Percentiles rank a stretch among this genome's conserved stretches.
These are phyloP conservation scores for Pichia sporocuriosa DNA, from an alignment of 805 yeast genomes.

Conservation along the genomic window DNA sequence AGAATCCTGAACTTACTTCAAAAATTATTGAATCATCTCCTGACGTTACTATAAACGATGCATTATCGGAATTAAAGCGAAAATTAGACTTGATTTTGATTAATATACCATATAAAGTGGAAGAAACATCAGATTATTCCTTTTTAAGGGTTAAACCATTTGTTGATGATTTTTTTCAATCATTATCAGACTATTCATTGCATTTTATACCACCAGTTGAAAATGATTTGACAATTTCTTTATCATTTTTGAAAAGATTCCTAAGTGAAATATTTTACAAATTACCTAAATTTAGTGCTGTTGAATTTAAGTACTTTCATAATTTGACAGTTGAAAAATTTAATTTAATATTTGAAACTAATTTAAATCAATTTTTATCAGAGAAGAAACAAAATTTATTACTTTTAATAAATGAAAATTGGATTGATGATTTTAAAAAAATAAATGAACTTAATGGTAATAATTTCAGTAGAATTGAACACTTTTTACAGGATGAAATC, in stretches of 20 bases:
- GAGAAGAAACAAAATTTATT: slow-evolving; percentile 30
- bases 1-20: slow-evolving; percentile 54
- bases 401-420: slow-evolving; percentile 27
- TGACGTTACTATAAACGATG: slow-evolving; percentile 45
- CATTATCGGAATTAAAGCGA: slow-evolving; percentile 41
- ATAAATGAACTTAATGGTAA: slow-evolving; percentile 28
- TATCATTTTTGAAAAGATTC: slow-evolving; percentile 53
- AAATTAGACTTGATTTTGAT: slow-evolving; percentile 40
- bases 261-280: slow-evolving; percentile 54
- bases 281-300: slow-evolving; percentile 59
- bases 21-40: slow-evolving; percentile 51
- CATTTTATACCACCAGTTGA: slow-evolving; percentile 70
- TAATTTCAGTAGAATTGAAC: slow-evolving; percentile 22
- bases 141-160: slow-evolving; percentile 64
- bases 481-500: slow-evolving; percentile 23
- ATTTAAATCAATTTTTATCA: slow-evolving; percentile 22
- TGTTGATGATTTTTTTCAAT: slow-evolving; percentile 61
- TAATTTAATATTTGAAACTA: slow-evolving; percentile 25
- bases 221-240: slow-evolving; percentile 42
- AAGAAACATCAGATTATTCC: slow-evolving; percentile 65
- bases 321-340: slow-evolving; percentile 30
- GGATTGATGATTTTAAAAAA: slow-evolving; percentile 24
- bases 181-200: slow-evolving; percentile 68
- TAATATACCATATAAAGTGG: slow-evolving; percentile 71
- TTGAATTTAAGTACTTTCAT: slow-evolving; percentile 44